A percentile compares a stretch with the other conserved stretches of the same genome.
These are phyloP conservation scores for Heritiera littoralis DNA, from an alignment of 345 rosid genomes.

Conservation along the genomic window DNA sequence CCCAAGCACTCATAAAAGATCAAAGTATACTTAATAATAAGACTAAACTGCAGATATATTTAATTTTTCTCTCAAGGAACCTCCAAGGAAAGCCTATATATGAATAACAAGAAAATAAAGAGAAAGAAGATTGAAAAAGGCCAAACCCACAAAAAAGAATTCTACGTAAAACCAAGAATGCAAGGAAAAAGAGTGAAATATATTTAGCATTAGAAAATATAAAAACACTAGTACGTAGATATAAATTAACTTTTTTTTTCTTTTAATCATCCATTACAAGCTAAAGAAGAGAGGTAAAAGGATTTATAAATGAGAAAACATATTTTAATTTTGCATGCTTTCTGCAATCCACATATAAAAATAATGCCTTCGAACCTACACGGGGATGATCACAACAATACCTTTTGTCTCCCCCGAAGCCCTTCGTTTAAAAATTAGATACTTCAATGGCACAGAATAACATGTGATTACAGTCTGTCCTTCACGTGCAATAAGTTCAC, in stretches of 20 bases:
- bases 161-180: neutral
- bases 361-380: slow-evolving; percentile 9
- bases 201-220: neutral
- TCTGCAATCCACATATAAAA: neutral
- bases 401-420: slow-evolving; percentile 33
- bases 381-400: slow-evolving; percentile 29
- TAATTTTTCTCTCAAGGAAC: too few species aligned
- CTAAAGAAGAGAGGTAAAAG: neutral
- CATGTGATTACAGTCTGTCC: slow-evolving; percentile 28
- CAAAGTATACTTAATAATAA: too few species aligned
- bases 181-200: neutral
- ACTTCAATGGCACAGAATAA: slow-evolving; percentile 35
- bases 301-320: neutral
- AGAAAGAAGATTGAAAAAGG: neutral
- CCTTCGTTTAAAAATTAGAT: slow-evolving; percentile 24
- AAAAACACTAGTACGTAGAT: neutral
- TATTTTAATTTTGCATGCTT: neutral
- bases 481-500: slow-evolving; percentile 23
- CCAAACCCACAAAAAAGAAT: too few species aligned
- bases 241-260: neutral
- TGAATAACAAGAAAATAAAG: neutral
- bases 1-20: too few species aligned
- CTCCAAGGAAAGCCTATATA: too few species aligned
- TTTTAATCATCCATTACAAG: neutral
- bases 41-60: too few species aligned